Evolutionary conservation across 768 basidiomycete species (phyloP), one percentile per base, ranked within the genome.

Genomic region (Mycena pura): DNA sequence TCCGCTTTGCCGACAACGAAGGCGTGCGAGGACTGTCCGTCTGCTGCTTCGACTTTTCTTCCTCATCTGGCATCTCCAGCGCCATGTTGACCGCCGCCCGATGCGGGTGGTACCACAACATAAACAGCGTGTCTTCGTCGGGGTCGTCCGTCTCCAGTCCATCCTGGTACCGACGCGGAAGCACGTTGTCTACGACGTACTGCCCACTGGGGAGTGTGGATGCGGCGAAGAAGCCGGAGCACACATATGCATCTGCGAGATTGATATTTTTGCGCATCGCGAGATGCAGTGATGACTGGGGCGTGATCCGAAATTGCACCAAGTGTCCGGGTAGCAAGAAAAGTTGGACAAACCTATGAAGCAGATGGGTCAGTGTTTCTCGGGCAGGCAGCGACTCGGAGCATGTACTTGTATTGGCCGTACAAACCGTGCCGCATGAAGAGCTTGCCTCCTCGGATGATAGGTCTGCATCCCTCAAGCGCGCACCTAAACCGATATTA

Each of bases 81-180:
- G 34, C 53, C 5, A 60, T 46, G 17, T 52, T 72, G 19, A 71
- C 69, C 14, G 65, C 62, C 13, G 62, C 36, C 8, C 54, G 39
- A 27, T 80, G 77, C 22, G 80, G 77, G 55, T 82, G 83, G 74
- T 87, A 90, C 84, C 84, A 91, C 14, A 99, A 74, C 71, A 93
- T 86, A 64, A 99, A 95, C 14, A 95, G 76, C 65, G 86, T 90
- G 72, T 98, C 96, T 71, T 96, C 93, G 48, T 92, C 91, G 9
- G 84, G 82, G 67, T 99, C 96, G 63, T 93, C 85, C 11, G 88
- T 87, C 74, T 96, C 92, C 11, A 99, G 78, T 1, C 96, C 96
- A 69, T 99, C 96, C 55, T 88, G 83, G 71, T 97, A 98, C 44
- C 92, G 86, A 10, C 93, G 85, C 1, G 93, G 86, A 29, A 83